Conservation (phyloP, 352 stramenopile species). For the Blastocystis sp. region DNA sequence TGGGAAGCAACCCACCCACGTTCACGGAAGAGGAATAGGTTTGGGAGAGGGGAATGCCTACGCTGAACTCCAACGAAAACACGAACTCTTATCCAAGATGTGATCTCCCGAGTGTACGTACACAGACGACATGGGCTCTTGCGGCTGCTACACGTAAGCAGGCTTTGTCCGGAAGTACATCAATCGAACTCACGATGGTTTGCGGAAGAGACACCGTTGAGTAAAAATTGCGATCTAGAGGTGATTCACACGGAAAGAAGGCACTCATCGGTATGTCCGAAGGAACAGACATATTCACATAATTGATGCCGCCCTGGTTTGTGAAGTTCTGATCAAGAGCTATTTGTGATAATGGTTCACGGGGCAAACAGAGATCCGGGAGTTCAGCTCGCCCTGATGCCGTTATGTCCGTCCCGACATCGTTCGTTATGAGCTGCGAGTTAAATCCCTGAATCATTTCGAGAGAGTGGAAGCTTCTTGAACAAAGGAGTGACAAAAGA, state of each 20-base stretch:
- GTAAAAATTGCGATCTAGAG: constrained; percentile 61
- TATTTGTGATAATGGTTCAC: background rate
- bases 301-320: constrained; percentile 9
- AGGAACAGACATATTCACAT: constrained; percentile 58
- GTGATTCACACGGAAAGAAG: background rate
- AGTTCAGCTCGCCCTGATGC: constrained; percentile 9
- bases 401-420: constrained; percentile 43
- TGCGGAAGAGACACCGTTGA: constrained; percentile 58
- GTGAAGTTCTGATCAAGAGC: constrained; percentile 58
- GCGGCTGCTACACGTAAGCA: constrained; percentile 15
- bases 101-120: constrained; percentile 50
- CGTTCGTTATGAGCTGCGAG: constrained; percentile 45
- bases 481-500: background rate
- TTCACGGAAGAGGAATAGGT: constrained; percentile 19
- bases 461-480: background rate
- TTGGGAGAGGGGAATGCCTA: constrained; percentile 16
- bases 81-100: constrained; percentile 38
- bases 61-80: background rate
- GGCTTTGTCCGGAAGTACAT: background rate
- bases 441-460: constrained; percentile 37
- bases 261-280: constrained; percentile 17
- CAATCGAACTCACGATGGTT: constrained; percentile 57
- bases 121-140: constrained; percentile 13
- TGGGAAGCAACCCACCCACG: background rate
- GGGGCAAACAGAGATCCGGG: constrained; percentile 6